Conservation (phyloP, 1,139 yeast species). For the Blastobotrys apis region DNA sequence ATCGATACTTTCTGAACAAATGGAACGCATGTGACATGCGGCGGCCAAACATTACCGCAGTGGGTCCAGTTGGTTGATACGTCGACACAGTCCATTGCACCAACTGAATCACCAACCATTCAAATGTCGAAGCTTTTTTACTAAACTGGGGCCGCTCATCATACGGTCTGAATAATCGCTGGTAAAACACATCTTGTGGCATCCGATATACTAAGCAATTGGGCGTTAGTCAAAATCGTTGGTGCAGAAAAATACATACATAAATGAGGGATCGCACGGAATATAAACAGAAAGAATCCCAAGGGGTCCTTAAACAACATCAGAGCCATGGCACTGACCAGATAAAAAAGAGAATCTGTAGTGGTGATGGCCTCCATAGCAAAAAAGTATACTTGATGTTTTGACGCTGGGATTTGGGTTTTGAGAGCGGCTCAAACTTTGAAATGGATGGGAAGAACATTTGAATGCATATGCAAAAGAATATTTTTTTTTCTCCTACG, state of each 20-base stretch:
- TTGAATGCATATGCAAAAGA: background rate
- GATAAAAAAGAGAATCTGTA: constrained; percentile 19
- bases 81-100: constrained; percentile 23
- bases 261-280: constrained; percentile 13
- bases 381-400: background rate
- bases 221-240: background rate
- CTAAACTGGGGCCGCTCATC: constrained; percentile 28
- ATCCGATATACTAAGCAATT: constrained; percentile 17
- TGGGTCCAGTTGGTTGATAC: constrained; percentile 22
- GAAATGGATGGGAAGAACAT: background rate
- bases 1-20: constrained; percentile 26
- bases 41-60: constrained; percentile 24
- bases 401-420: no score
- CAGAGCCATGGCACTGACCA: constrained; percentile 8
- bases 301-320: constrained; percentile 7
- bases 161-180: constrained; percentile 22
- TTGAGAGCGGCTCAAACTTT: background rate
- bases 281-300: constrained; percentile 7
- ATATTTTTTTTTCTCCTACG: background rate
- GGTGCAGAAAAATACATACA: constrained; percentile 1
- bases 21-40: constrained; percentile 23
- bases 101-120: constrained; percentile 24
- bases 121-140: constrained; percentile 27
- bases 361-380: constrained; percentile 23
- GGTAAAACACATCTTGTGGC: constrained; percentile 23